Conservation (phyloP, 73 alveolate species). For the Uronychia setigera region DNA sequence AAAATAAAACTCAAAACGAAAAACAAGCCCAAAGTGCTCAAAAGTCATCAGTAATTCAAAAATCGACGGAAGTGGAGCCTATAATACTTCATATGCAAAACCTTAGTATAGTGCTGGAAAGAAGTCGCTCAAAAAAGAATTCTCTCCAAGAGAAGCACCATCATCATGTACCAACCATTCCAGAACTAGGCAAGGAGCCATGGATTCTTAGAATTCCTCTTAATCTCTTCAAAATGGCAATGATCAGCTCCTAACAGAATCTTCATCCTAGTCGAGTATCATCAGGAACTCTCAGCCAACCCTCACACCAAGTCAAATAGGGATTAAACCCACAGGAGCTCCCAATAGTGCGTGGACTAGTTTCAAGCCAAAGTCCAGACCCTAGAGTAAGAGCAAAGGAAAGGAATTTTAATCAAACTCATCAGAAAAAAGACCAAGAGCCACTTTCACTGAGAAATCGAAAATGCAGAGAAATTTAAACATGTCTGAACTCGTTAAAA, state of each 20-base stretch:
- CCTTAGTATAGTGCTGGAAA: too few relatives aligned
- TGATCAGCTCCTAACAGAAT: background rate
- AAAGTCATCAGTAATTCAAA: too few relatives aligned
- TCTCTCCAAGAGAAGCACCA: background rate
- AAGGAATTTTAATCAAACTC: background rate
- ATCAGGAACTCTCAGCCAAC: too few relatives aligned
- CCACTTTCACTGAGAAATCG: background rate
- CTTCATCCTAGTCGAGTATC: background rate
- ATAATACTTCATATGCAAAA: too few relatives aligned
- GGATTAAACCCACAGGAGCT: background rate
- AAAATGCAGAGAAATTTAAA: background rate
- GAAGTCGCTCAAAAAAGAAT: background rate
- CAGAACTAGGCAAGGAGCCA: background rate
- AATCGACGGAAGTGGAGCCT: too few relatives aligned
- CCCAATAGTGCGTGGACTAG: background rate
- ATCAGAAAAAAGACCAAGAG: background rate
- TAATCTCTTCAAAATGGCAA: background rate
- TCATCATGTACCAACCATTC: background rate
- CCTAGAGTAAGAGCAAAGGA: background rate
- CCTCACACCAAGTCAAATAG: background rate
- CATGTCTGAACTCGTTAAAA: background rate
- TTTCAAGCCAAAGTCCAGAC: background rate
- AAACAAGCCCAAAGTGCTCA: too few relatives aligned
- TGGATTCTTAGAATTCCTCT: background rate
- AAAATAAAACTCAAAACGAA: too few relatives aligned